These are phyloP conservation scores for Hibiscus trionum DNA, from an alignment of 345 rosid species.

Conservation along the genomic window DNA sequence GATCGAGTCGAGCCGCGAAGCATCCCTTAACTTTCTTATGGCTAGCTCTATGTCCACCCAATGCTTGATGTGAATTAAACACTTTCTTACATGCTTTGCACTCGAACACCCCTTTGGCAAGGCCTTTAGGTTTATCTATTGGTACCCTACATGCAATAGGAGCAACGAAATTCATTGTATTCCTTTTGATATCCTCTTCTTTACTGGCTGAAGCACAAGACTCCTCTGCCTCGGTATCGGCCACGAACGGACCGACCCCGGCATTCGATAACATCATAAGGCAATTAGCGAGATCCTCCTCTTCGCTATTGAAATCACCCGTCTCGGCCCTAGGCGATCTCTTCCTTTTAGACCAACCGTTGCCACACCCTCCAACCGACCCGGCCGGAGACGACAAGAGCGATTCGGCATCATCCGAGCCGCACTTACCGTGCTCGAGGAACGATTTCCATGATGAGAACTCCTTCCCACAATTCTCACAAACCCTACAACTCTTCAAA, in stretches of 20 bases:
- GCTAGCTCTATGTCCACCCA: constrained; percentile 98
- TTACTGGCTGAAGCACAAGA: constrained; percentile 62
- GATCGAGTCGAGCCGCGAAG: constrained; percentile 62
- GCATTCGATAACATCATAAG: constrained; percentile 83
- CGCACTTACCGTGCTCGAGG: constrained; percentile 68
- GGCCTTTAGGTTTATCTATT: constrained; percentile 34
- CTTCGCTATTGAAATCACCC: constrained; percentile 46
- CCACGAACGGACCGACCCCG: constrained; percentile 33
- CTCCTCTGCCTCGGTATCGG: constrained; percentile 60
- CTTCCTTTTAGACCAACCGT: constrained; percentile 60
- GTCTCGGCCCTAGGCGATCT: constrained; percentile 46
- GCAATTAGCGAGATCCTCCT: constrained; percentile 90
- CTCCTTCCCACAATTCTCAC: constrained; percentile 48
- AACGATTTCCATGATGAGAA: constrained; percentile 73
- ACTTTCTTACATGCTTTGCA: constrained; percentile 98
- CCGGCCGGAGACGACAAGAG: constrained; percentile 34
- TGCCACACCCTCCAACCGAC: constrained; percentile 27
- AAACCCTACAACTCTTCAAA: constrained; percentile 29
- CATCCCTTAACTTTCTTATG: constrained; percentile 98
- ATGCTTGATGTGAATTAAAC: constrained; percentile 93
- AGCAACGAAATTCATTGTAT: constrained; percentile 26
- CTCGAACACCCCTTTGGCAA: constrained; percentile 57
- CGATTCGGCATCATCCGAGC: constrained; percentile 30
- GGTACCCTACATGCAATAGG: constrained; percentile 21
- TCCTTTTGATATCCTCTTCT: constrained; percentile 38